Percentiles rank a stretch among this genome's conserved stretches.
These are phyloP conservation scores for Diaporthe capsici DNA, from an alignment of 2,329 filamentous ascomycete species.

Conservation along the genomic window DNA sequence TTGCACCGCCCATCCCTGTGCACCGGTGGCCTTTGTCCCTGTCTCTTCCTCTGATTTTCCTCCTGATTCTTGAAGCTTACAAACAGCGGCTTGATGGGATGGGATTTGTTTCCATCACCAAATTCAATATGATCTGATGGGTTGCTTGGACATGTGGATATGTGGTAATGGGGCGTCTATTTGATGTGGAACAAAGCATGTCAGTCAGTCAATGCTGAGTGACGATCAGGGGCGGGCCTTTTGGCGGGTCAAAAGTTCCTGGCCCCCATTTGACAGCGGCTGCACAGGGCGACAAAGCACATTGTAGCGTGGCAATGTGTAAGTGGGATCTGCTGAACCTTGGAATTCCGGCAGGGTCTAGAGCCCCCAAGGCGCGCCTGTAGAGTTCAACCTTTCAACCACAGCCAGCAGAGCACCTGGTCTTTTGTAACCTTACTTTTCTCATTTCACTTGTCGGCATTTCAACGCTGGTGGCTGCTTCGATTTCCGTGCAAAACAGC, in stretches of 20 bases:
- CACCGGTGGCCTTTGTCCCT: background rate
- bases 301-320: constrained; percentile 26
- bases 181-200: constrained; percentile 18
- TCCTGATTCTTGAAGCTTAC: background rate
- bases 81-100: background rate
- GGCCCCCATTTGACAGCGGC: constrained; percentile 10
- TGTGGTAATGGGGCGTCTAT: background rate
- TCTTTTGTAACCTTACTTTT: constrained; percentile 2
- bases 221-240: constrained; percentile 28
- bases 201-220: constrained; percentile 13
- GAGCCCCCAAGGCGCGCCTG: constrained; percentile 15
- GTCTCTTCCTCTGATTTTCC: background rate
- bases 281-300: background rate
- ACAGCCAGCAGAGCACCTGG: constrained; percentile 5
- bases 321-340: constrained; percentile 33
- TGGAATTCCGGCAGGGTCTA: constrained; percentile 18
- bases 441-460: constrained; percentile 8
- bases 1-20: constrained; percentile 7
- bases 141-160: background rate
- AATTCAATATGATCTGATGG: background rate
- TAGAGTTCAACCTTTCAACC: background rate
- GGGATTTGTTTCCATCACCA: background rate
- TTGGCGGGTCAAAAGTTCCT: constrained; percentile 32
- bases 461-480: background rate
- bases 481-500: background rate